These are phyloP conservation scores for Monosporascus sp. DNA, from an alignment of 2,329 filamentous ascomycete species.

Conservation along the genomic window DNA sequence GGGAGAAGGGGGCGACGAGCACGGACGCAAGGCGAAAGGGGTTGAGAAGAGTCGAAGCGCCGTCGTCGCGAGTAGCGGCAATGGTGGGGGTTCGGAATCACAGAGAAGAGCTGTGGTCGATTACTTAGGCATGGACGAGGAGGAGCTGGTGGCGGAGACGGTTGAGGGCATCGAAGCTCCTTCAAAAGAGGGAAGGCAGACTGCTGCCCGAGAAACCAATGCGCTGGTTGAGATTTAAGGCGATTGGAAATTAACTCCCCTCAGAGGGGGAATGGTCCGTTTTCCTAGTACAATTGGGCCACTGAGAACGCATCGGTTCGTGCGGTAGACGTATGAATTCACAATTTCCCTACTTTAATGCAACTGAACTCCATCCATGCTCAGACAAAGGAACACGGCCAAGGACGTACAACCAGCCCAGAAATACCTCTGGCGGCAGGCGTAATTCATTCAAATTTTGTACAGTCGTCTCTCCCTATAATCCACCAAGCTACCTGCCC, in stretches of 20 bases:
- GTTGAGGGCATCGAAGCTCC: neutral
- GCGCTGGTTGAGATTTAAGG: neutral
- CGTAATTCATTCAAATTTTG: slow-evolving; percentile 15
- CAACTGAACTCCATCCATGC: slow-evolving; percentile 17
- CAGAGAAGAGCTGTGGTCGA: neutral
- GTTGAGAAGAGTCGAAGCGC: neutral
- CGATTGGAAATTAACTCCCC: neutral
- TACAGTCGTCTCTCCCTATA: slow-evolving; percentile 10
- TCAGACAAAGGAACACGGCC: slow-evolving; percentile 17
- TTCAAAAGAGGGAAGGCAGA: neutral
- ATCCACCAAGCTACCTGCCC: neutral
- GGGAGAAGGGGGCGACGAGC: neutral
- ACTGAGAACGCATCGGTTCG: neutral
- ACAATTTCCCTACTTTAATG: neutral
- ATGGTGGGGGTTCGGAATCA: neutral
- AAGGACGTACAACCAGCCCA: slow-evolving; percentile 14
- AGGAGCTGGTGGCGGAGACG: neutral
- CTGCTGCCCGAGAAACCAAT: neutral
- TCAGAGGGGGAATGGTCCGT: no score
- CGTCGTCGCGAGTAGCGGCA: neutral
- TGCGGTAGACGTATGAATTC: neutral
- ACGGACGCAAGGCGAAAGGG: neutral
- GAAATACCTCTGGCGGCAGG: slow-evolving; percentile 12
- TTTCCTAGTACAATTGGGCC: no score
- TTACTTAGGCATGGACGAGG: neutral